Percentiles rank a stretch among this genome's conserved stretches.
phyloP scores from a whole-genome alignment of 345 rosid genomes.

The Brassica cretica region DNA sequence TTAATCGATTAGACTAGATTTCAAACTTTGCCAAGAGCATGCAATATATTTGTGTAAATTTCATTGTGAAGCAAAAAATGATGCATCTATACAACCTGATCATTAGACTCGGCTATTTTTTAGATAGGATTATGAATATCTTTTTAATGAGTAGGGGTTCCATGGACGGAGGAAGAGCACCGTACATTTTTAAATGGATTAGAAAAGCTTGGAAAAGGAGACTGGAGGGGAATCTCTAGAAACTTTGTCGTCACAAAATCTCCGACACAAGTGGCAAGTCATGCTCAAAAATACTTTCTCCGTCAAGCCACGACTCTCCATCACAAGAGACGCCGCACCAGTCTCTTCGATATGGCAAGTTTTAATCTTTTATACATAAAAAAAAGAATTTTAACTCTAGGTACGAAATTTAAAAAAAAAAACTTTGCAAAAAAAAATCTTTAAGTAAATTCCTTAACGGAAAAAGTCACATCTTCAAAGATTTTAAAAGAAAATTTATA shows the following conservation, averaged over 20 bases:
- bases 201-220: conserved; percentile 77
- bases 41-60: background rate
- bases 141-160: conserved; percentile 51
- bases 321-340: conserved; percentile 70
- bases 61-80: background rate
- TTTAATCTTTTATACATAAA: conserved; percentile 1
- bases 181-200: conserved; percentile 59
- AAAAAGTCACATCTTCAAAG: conserved; percentile 25
- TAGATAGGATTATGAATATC: background rate
- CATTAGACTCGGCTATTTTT: background rate
- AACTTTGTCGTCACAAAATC: conserved; percentile 76
- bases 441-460: background rate
- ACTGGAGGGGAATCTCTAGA: conserved; percentile 80
- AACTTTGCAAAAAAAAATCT: background rate
- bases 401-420: background rate
- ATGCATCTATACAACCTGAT: background rate
- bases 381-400: background rate
- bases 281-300: conserved; percentile 79
- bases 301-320: conserved; percentile 55
- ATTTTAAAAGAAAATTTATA: background rate
- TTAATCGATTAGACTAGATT: background rate
- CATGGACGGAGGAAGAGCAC: conserved; percentile 86
- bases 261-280: conserved; percentile 84
- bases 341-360: conserved; percentile 67
- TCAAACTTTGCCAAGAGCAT: background rate